These are phyloP conservation scores for Mucor mucedo DNA, from an alignment of 371 early-diverging fungal genomes.

Conservation along the genomic window DNA sequence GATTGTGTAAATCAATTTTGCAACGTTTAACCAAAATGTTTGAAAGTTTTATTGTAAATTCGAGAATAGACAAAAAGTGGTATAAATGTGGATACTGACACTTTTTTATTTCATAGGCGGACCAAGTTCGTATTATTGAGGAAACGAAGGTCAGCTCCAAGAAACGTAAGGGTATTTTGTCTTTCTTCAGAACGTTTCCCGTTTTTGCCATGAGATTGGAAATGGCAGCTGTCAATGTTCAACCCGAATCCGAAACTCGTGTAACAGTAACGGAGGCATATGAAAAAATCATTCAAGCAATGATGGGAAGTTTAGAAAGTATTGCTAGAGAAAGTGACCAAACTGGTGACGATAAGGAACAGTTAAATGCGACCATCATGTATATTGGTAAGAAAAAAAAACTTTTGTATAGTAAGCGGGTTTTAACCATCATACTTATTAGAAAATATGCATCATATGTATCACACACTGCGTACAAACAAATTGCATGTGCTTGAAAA, in stretches of 20 bases:
- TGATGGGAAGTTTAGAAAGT: constrained; percentile 90
- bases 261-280: constrained; percentile 79
- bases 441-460: constrained; percentile 95
- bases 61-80: neutral
- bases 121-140: constrained; percentile 90
- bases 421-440: constrained; percentile 8
- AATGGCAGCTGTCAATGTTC: constrained; percentile 52
- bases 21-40: constrained; percentile 73
- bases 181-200: constrained; percentile 89
- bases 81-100: neutral
- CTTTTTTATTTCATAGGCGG: constrained; percentile 52
- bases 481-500: constrained; percentile 73
- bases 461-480: constrained; percentile 72
- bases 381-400: too few species aligned
- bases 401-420: neutral
- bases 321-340: constrained; percentile 80
- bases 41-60: constrained; percentile 76
- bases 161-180: constrained; percentile 86
- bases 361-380: constrained; percentile 86
- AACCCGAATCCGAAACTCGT: constrained; percentile 71
- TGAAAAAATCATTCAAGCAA: constrained; percentile 79
- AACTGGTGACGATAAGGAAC: constrained; percentile 90
- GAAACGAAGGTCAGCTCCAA: constrained; percentile 89
- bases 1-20: constrained; percentile 70
- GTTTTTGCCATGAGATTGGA: constrained; percentile 84